Percentiles rank a stretch among this genome's conserved stretches.
These are phyloP conservation scores for Aspergillus campestris DNA, from an alignment of 495 filamentous ascomycete species.

Conservation along the genomic window DNA sequence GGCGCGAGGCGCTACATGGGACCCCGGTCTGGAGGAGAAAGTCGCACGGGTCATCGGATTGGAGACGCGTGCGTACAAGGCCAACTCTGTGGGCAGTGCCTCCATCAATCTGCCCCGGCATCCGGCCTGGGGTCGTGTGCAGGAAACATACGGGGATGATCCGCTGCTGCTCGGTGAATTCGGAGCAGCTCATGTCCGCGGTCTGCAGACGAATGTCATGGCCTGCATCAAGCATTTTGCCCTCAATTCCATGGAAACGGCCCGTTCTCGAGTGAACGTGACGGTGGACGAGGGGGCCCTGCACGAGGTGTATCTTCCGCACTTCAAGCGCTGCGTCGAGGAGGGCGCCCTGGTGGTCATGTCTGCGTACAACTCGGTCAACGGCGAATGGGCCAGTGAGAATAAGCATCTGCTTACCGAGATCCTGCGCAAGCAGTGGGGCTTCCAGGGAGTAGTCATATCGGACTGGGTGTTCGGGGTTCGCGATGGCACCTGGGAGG, in stretches of 20 bases:
- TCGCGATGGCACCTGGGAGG: slow-evolving; percentile 5
- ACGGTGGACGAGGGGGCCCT: slow-evolving; percentile 8
- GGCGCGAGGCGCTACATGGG: slow-evolving; percentile 14
- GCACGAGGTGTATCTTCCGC: slow-evolving; percentile 10
- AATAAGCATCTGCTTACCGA: slow-evolving; percentile 4
- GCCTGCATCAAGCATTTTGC: slow-evolving; percentile 14
- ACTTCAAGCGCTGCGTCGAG: slow-evolving; percentile 5
- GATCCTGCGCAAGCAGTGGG: slow-evolving; percentile 9
- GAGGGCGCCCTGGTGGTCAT: slow-evolving; percentile 7
- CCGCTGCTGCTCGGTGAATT: slow-evolving; percentile 7
- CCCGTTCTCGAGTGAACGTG: slow-evolving; percentile 9
- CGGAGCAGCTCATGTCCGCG: not conserved
- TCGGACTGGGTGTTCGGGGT: slow-evolving; percentile 14
- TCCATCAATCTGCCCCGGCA: slow-evolving; percentile 13
- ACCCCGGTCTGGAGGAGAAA: slow-evolving; percentile 2
- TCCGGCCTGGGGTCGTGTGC: slow-evolving; percentile 11
- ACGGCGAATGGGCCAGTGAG: slow-evolving; percentile 11
- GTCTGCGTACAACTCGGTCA: slow-evolving; percentile 14
- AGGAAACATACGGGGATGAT: slow-evolving; percentile 13
- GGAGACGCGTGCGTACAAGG: slow-evolving; percentile 11
- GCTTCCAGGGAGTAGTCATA: slow-evolving; percentile 10
- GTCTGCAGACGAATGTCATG: slow-evolving; percentile 11
- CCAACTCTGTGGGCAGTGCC: slow-evolving; percentile 9
- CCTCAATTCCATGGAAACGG: slow-evolving; percentile 13
- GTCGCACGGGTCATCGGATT: slow-evolving; percentile 11